Conservation (phyloP, 2,329 filamentous ascomycete genomes). For the Aplosporella prunicola region DNA sequence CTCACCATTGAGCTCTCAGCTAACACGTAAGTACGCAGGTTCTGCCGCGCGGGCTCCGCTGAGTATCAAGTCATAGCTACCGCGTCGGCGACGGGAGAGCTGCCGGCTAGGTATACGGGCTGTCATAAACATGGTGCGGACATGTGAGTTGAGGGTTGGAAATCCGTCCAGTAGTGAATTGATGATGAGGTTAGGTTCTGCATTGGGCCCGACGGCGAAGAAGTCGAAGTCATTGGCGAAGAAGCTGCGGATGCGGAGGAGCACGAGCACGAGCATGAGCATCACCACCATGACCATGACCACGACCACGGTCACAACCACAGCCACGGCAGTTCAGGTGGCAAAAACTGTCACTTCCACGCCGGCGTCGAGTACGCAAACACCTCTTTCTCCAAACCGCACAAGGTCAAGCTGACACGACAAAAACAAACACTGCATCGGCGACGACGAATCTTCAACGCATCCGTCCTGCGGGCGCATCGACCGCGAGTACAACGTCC, state of each 20-base stretch:
- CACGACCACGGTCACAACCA: slow-evolving; percentile 11
- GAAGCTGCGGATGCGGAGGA: slow-evolving; percentile 17
- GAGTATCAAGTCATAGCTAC: slow-evolving; percentile 40
- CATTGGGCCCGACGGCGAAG: slow-evolving; percentile 48
- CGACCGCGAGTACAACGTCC: slow-evolving; percentile 55
- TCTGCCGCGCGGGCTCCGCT: slow-evolving; percentile 34
- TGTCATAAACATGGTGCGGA: slow-evolving; percentile 54
- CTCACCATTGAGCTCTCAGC: neutral
- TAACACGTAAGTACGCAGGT: slow-evolving; percentile 27
- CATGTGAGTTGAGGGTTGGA: slow-evolving; percentile 37
- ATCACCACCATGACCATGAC: slow-evolving; percentile 12
- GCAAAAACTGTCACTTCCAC: slow-evolving; percentile 59
- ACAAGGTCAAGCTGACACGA: slow-evolving; percentile 13
- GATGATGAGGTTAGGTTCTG: slow-evolving; percentile 44
- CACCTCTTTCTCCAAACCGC: neutral
- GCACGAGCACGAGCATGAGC: slow-evolving; percentile 6
- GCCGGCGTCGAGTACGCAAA: slow-evolving; percentile 61
- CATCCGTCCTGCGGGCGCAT: slow-evolving; percentile 36
- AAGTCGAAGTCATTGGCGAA: slow-evolving; percentile 47
- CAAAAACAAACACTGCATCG: slow-evolving; percentile 46
- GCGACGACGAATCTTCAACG: slow-evolving; percentile 29
- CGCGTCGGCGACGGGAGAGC: slow-evolving; percentile 45
- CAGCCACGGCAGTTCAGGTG: slow-evolving; percentile 1
- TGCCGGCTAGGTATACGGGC: slow-evolving; percentile 52
- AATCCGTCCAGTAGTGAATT: slow-evolving; percentile 7